These are phyloP conservation scores for Pseudozyma sp. DNA, from an alignment of 1,284 basidiomycete species.

Conservation along the genomic window DNA sequence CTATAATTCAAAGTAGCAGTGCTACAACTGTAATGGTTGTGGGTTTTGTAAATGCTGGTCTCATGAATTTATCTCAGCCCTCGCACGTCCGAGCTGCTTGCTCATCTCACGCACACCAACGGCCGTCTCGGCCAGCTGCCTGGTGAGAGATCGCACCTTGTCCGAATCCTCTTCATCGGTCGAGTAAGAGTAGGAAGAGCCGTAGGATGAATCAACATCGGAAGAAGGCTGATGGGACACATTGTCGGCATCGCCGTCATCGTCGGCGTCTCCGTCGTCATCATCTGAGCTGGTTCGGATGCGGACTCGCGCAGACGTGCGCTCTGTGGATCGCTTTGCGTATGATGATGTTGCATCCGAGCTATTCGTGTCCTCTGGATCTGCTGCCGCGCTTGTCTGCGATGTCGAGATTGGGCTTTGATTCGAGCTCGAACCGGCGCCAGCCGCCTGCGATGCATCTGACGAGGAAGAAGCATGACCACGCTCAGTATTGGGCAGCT, in stretches of 20 bases:
- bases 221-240: conserved; percentile 30
- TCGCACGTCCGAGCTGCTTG: conserved; percentile 94
- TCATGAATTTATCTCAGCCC: too few species aligned
- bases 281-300: conserved; percentile 42
- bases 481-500: conserved; percentile 7
- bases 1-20: too few species aligned
- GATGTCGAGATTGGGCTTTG: conserved; percentile 1
- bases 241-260: conserved; percentile 34
- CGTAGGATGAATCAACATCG: conserved; percentile 31
- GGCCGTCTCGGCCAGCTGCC: conserved; percentile 94
- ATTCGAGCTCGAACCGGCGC: neutral
- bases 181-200: conserved; percentile 43
- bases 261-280: conserved; percentile 41
- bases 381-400: conserved; percentile 2
- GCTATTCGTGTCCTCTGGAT: conserved; percentile 16
- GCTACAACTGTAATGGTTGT: too few species aligned
- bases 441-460: neutral
- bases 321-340: conserved; percentile 8
- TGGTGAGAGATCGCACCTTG: conserved; percentile 78
- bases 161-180: conserved; percentile 77
- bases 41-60: too few species aligned
- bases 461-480: neutral
- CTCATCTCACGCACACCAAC: conserved; percentile 98
- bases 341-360: conserved; percentile 24
- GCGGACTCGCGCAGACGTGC: conserved; percentile 26